Base-by-base conservation (phyloP, 768 basidiomycete genomes). In the Naganishia onofrii region DNA sequence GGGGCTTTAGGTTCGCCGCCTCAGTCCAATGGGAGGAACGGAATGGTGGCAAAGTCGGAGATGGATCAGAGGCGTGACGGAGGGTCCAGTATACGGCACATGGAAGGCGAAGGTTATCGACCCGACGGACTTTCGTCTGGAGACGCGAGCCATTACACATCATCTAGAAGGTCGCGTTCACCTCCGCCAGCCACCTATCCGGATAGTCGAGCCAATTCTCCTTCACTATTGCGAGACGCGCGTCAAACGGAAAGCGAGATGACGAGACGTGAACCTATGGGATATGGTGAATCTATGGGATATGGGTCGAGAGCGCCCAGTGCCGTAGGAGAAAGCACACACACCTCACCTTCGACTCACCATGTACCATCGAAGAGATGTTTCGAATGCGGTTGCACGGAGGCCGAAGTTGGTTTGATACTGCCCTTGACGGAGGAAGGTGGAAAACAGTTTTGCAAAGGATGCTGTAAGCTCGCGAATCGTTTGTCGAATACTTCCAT, bases 381-480 rank as follows among this genome's bases (percentile, higher is more conserved):
- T 63, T 63, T 42, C 3, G 42, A 63, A 42, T 63, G 60, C 38
- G 60, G 60, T 9, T 5, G 60, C 8, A 63, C 60, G 12, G 60
- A 63, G 23, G n/a, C 60, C 13, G 60, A 63, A n/a, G 38, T 44
- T 12, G 60, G 60, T 2, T 29, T 44, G 60, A 63, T 63, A 23
- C 23, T 63, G 38, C 60, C 60, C 12, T 15, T 63, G 60, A 63
- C 60, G 42, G 60, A 63, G 32, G 60, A 63, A 26, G 60, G 60
- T 10, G 60, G 60, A 44, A 63, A 42, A 34, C 60, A 63, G 60
- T 42, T 34, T 44, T 63, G 60, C 26, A 63, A 63, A n/a, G 60
- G 60, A 26, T 63, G 60, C 38, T 63, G 60, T 63, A n/a, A 63
- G 60, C 46, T 1, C 21, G 21, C 21, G n/a, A 12, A n/a, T 26